Percentiles rank a stretch among this genome's conserved stretches.
phyloP scores from a whole-genome alignment of 1,139 yeast species.

The Candida smagusa region DNA sequence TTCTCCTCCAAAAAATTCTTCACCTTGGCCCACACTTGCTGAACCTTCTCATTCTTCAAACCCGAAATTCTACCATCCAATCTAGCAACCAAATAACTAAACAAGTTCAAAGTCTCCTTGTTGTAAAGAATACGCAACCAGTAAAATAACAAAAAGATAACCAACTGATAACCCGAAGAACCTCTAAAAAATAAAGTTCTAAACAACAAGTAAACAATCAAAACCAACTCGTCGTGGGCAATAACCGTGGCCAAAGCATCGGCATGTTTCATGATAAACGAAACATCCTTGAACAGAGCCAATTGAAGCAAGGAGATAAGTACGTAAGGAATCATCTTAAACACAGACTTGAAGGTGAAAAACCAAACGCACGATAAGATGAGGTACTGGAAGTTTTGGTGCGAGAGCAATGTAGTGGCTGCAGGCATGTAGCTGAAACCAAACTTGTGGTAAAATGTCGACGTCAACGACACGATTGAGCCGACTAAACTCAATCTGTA shows the following conservation, averaged over 20 bases:
- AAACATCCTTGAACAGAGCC: conserved; percentile 36
- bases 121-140: conserved; percentile 66
- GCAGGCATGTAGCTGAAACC: conserved; percentile 53
- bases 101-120: conserved; percentile 45
- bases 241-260: conserved; percentile 45
- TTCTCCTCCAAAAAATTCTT: conserved; percentile 40
- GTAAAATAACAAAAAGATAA: conserved; percentile 53
- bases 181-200: conserved; percentile 65
- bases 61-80: conserved; percentile 40
- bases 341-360: conserved; percentile 60
- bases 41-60: conserved; percentile 47
- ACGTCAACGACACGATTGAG: conserved; percentile 48
- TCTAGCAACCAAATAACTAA: conserved; percentile 37
- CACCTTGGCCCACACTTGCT: conserved; percentile 38
- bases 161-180: conserved; percentile 65
- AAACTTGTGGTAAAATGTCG: conserved; percentile 58
- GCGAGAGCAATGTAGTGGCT: conserved; percentile 55
- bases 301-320: conserved; percentile 58
- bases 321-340: conserved; percentile 60
- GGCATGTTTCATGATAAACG: conserved; percentile 38
- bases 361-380: conserved; percentile 57
- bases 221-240: conserved; percentile 58
- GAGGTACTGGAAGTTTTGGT: conserved; percentile 67
- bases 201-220: conserved; percentile 49
- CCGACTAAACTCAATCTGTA: conserved; percentile 60